These are phyloP conservation scores for Sporothrix humicola DNA, from an alignment of 2,329 filamentous ascomycete genomes.

Conservation along the genomic window DNA sequence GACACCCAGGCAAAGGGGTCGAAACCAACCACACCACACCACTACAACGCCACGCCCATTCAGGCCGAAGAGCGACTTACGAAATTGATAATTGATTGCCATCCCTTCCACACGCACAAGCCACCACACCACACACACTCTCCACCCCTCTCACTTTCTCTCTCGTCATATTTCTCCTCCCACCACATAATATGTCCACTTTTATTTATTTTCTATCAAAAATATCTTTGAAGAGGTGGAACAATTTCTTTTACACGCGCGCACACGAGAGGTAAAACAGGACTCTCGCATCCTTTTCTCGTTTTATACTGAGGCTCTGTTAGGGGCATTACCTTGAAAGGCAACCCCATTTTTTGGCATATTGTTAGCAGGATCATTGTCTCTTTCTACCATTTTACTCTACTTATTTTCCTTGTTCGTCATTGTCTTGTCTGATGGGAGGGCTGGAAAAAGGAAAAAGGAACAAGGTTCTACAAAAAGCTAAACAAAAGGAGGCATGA, in stretches of 20 bases:
- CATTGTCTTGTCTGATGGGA: conserved; percentile 10
- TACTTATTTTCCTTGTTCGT: neutral
- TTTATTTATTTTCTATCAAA: neutral
- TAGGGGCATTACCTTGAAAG: neutral
- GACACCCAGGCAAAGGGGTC: neutral
- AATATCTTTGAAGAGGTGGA: neutral
- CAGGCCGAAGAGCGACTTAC: conserved; percentile 1
- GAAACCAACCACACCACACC: neutral
- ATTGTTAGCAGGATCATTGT: neutral
- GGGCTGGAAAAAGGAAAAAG: neutral
- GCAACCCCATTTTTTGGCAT: too few species aligned
- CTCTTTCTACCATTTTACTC: neutral
- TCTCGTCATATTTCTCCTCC: neutral
- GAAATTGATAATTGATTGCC: conserved; percentile 4
- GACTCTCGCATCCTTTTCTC: neutral
- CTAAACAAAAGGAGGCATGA: neutral
- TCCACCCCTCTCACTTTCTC: neutral
- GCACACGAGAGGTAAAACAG: conserved; percentile 15
- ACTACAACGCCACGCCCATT: neutral
- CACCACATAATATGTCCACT: neutral
- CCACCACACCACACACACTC: neutral
- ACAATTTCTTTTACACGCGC: neutral
- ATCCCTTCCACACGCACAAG: neutral
- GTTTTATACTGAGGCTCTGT: neutral
- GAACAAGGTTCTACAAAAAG: neutral